phyloP scores from a whole-genome alignment of 352 stramenopile genomes.

The Phytophthora fragariaefolia region DNA sequence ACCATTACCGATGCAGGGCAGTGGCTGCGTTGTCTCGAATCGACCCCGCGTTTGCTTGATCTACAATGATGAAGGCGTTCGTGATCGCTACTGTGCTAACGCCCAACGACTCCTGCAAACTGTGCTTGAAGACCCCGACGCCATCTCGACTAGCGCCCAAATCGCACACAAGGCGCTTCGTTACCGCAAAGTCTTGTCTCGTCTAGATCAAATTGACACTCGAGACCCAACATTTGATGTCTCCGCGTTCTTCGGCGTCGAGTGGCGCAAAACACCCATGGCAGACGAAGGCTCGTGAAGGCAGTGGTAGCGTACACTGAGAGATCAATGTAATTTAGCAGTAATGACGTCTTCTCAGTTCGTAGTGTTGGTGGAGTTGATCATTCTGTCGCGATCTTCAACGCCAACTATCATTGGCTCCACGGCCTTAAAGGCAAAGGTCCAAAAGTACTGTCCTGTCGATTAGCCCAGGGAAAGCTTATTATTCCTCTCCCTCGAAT shows the following conservation, averaged over 20 bases:
- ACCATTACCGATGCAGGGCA: not conserved
- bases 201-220: not conserved
- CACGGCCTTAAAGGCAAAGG: too few relatives aligned
- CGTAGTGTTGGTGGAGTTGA: too few relatives aligned
- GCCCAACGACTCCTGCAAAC: not conserved
- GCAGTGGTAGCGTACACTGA: too few relatives aligned
- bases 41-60: not conserved
- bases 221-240: not conserved
- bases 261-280: not conserved
- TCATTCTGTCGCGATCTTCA: too few relatives aligned
- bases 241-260: slow-evolving; percentile 3
- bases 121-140: not conserved
- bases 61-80: not conserved
- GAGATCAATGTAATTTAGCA: too few relatives aligned
- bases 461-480: too few relatives aligned
- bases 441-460: too few relatives aligned
- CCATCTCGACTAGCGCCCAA: not conserved
- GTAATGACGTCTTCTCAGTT: too few relatives aligned
- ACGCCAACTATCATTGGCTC: too few relatives aligned
- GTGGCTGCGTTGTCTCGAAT: not conserved
- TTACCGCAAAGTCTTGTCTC: slow-evolving; percentile 1
- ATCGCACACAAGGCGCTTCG: not conserved
- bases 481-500: too few relatives aligned
- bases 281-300: too few relatives aligned
- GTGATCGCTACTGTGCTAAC: not conserved